These are phyloP conservation scores for Phytophthora fragariae DNA, from an alignment of 352 stramenopile genomes.

Conservation along the genomic window DNA sequence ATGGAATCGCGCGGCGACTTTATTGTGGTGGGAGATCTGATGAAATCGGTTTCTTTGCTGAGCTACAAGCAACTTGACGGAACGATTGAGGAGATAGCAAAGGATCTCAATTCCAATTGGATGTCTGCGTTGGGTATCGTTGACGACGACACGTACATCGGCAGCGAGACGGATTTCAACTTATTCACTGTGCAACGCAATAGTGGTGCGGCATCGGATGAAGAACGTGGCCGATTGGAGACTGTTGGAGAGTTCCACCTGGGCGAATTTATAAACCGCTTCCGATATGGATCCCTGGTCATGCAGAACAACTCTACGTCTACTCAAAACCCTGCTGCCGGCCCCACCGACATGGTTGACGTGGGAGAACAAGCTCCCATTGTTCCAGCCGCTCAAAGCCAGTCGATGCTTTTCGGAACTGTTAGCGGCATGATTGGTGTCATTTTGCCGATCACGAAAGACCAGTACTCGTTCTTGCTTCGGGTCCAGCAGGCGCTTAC, in stretches of 20 bases:
- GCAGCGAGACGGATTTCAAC: constrained; percentile 95
- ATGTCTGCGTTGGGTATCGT: constrained; percentile 95
- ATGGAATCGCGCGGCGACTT: constrained; percentile 95
- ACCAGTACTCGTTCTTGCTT: constrained; percentile 92
- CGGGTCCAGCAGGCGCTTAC: constrained; percentile 92
- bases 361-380: constrained; percentile 30
- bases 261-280: constrained; percentile 97
- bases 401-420: constrained; percentile 94
- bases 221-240: constrained; percentile 93
- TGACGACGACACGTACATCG: constrained; percentile 96
- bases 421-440: constrained; percentile 97
- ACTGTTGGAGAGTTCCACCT: constrained; percentile 95
- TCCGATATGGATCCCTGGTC: constrained; percentile 94
- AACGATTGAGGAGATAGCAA: constrained; percentile 95
- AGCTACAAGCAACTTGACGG: constrained; percentile 94
- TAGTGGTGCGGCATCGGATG: constrained; percentile 91
- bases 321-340: constrained; percentile 11
- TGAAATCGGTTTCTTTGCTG: constrained; percentile 97
- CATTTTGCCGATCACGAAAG: constrained; percentile 91
- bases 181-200: constrained; percentile 96
- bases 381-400: constrained; percentile 19
- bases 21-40: constrained; percentile 96
- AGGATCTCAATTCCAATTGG: constrained; percentile 97
- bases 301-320: constrained; percentile 86
- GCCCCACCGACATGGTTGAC: constrained; percentile 63